These are phyloP conservation scores for Fusarium continuum DNA, from an alignment of 2,329 filamentous ascomycete species.

Conservation along the genomic window DNA sequence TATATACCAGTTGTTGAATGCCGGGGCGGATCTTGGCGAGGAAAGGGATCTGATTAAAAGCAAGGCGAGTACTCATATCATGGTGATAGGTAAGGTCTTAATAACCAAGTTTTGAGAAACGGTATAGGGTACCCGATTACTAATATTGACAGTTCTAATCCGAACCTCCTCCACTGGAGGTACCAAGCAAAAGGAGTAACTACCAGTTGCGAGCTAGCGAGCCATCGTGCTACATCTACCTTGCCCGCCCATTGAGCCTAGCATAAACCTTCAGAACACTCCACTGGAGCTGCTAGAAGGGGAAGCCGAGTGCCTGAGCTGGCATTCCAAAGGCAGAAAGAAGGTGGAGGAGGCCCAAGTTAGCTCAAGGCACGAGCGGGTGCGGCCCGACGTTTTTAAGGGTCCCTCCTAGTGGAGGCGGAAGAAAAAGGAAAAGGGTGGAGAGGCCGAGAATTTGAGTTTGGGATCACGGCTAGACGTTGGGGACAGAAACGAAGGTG, in stretches of 20 bases:
- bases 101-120: background rate
- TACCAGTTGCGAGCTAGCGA: no score
- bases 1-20: constrained; percentile 5
- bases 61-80: background rate
- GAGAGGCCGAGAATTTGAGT: background rate
- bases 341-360: constrained; percentile 10
- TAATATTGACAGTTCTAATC: no score
- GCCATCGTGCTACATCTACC: no score
- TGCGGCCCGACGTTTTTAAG: constrained; percentile 13
- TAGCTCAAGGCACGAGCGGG: constrained; percentile 26
- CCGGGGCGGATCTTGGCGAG: background rate
- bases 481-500: background rate
- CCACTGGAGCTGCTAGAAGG: background rate
- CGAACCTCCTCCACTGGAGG: no score
- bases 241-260: background rate
- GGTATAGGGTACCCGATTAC: background rate
- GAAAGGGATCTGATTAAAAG: background rate
- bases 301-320: constrained; percentile 20
- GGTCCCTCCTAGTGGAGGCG: constrained; percentile 13
- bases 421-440: constrained; percentile 1
- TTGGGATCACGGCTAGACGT: background rate
- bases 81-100: no score
- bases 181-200: no score
- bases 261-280: constrained; percentile 2
- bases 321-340: constrained; percentile 14